Percentiles rank a stretch among this genome's conserved stretches.
These are phyloP conservation scores for Zygosaccharomyces rouxii DNA, from an alignment of 805 yeast species.

Conservation along the genomic window DNA sequence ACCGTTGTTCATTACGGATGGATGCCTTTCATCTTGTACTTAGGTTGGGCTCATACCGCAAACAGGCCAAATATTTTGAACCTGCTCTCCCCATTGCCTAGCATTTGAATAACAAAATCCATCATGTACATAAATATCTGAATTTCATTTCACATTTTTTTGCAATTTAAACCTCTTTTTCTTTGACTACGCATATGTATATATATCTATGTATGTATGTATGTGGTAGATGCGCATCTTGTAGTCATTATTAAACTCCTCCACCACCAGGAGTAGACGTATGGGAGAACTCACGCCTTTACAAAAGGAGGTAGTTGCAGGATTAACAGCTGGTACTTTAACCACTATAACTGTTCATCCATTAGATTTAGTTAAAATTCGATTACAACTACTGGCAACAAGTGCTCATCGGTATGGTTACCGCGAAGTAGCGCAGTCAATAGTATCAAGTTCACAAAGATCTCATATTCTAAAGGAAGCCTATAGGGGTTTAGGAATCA, in stretches of 20 bases:
- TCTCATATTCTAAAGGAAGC: slow-evolving; percentile 30
- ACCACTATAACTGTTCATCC: slow-evolving; percentile 87
- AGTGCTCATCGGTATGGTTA: slow-evolving; percentile 26
- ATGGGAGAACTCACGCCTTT: slow-evolving; percentile 19
- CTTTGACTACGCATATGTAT: background rate
- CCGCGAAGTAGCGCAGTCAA: slow-evolving; percentile 27
- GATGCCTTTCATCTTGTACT: slow-evolving; percentile 89
- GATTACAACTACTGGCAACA: slow-evolving; percentile 61
- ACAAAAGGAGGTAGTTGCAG: slow-evolving; percentile 60
- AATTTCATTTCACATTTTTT: background rate
- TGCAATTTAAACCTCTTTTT: background rate
- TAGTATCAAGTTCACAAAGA: slow-evolving; percentile 12
- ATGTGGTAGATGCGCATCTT: slow-evolving; percentile 1
- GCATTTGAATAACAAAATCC: slow-evolving; percentile 23
- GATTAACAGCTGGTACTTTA: slow-evolving; percentile 73
- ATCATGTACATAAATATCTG: slow-evolving; percentile 3
- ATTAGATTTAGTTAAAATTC: slow-evolving; percentile 74
- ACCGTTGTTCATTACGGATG: slow-evolving; percentile 93
- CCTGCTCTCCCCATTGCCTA: slow-evolving; percentile 37
- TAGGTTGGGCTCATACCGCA: slow-evolving; percentile 80
- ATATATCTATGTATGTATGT: background rate
- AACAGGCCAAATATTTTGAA: slow-evolving; percentile 77
- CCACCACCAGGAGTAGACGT: background rate
- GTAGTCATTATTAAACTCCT: background rate
- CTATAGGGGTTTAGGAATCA: slow-evolving; percentile 78